These are phyloP conservation scores for Pythium sp. DNA, from an alignment of 352 stramenopile species.

Conservation along the genomic window DNA sequence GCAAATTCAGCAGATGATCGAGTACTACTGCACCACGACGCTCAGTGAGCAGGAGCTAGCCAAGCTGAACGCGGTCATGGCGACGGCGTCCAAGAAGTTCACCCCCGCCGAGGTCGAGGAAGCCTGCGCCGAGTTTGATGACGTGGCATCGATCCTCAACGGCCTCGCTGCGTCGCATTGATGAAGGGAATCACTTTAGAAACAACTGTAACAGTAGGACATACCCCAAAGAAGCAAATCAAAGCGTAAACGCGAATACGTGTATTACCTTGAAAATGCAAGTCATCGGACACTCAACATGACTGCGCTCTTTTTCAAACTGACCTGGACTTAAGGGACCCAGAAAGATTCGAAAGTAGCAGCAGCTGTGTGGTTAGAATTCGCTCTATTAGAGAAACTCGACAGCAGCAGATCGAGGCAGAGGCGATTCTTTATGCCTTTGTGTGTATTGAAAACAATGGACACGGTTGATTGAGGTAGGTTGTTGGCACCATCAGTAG, in stretches of 20 bases:
- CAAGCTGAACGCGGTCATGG: slow-evolving; percentile 5
- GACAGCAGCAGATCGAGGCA: too few relatives aligned
- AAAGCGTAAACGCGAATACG: neutral
- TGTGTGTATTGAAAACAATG: too few relatives aligned
- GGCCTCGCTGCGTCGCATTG: neutral
- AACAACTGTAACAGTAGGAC: neutral
- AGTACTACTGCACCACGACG: slow-evolving; percentile 25
- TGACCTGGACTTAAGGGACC: too few relatives aligned
- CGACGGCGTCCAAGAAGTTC: slow-evolving; percentile 11
- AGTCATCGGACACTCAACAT: neutral
- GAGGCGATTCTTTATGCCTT: too few relatives aligned
- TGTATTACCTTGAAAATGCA: neutral
- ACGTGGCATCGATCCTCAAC: slow-evolving; percentile 3
- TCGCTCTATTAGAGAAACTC: too few relatives aligned
- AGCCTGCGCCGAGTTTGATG: slow-evolving; percentile 21
- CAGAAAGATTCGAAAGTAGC: too few relatives aligned
- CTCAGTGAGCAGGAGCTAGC: slow-evolving; percentile 1
- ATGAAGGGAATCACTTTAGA: neutral
- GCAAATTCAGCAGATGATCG: slow-evolving; percentile 23
- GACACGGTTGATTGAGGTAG: too few relatives aligned
- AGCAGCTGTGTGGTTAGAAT: too few relatives aligned
- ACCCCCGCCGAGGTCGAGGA: slow-evolving; percentile 23
- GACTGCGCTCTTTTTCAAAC: too few relatives aligned
- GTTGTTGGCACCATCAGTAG: too few relatives aligned
- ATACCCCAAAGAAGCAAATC: neutral